These are phyloP conservation scores for Rhodotorula mucilaginosa DNA, from an alignment of 1,284 basidiomycete species.

Conservation along the genomic window DNA sequence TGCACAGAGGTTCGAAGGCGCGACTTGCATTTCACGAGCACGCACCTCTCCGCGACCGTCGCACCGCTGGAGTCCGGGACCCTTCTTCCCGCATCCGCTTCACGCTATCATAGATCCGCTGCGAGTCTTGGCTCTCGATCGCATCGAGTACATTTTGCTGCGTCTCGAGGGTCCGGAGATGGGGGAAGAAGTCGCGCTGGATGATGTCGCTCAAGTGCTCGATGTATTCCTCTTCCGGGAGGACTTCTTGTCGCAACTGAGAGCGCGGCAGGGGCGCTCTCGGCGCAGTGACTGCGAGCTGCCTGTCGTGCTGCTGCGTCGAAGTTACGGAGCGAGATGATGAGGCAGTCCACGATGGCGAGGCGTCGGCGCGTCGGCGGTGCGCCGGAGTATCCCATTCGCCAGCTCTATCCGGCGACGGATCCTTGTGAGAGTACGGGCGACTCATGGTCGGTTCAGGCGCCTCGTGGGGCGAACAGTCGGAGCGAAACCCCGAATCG, in stretches of 20 bases:
- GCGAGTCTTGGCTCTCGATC: conserved; percentile 27
- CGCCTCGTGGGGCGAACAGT: no score
- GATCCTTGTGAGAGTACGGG: conserved; percentile 1
- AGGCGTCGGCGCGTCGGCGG: neutral
- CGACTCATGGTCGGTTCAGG: neutral
- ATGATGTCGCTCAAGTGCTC: conserved; percentile 89
- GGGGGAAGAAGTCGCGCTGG: conserved; percentile 95
- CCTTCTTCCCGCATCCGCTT: conserved; percentile 29
- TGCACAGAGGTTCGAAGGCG: no score
- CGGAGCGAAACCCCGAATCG: no score
- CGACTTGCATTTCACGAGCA: neutral
- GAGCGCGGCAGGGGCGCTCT: conserved; percentile 1
- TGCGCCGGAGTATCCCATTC: conserved; percentile 23
- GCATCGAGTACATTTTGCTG: conserved; percentile 62
- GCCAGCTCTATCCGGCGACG: conserved; percentile 2
- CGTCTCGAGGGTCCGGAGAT: conserved; percentile 77
- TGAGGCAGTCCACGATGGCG: neutral
- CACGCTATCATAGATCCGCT: conserved; percentile 29
- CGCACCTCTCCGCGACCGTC: conserved; percentile 20
- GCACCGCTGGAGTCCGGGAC: neutral
- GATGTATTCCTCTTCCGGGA: conserved; percentile 84
- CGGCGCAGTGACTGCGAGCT: neutral
- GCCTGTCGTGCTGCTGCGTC: neutral
- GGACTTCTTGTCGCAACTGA: conserved; percentile 27
- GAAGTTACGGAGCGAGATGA: neutral